Base-by-base conservation (phyloP, 2,329 filamentous ascomycete species). In the Dryadomyces quercivorus region DNA sequence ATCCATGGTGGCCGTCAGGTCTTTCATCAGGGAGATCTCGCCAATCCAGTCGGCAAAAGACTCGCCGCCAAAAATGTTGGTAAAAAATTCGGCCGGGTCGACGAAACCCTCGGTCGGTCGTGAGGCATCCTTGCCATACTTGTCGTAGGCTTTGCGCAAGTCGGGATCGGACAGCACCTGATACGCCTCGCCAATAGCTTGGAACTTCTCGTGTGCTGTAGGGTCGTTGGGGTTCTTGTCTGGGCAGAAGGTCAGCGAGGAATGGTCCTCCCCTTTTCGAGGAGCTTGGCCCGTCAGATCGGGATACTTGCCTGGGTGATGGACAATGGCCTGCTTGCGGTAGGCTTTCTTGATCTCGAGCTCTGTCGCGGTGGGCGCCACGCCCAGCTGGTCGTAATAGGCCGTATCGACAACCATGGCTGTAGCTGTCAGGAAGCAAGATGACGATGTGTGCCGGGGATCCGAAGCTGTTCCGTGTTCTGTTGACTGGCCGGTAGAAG, bases 161-260 rank as follows among this genome's bases (percentile, higher is more conserved):
- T 95, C 86, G 61, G 84, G 77, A 67, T 96, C 86, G 65, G 87
- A 93, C 59, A 98, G 82, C 51, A 98, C 87, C 71, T 85, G 81
- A 66, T 85, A 85, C 48, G 82, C 82, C 65, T 85, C 81, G 63
- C 81, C 81, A 64, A 94, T 91, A 57, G 81, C 83, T 73, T 98
- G 93, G 72, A 98, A 98, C 69, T 91, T 92, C 65, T 84, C 87
- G 72, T 95, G 88, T 42, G 93, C 93, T 22, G 86, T 89, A 61
- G 93, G 91, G 68, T 98, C 93, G 65, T 91, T 88, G 56, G 92
- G 93, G 71, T 98, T 98, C 76, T 98, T 98, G 75, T 98, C 93
- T 88, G 66, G 36, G 8, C 3, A 21, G 13, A 26, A 9, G 18
- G 48, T 50, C 34, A 50, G 36, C 36, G n/a, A 18, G 12, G 6